Percentiles rank a stretch among this genome's conserved stretches.
These are phyloP conservation scores for Globisporangium radiosum DNA, from an alignment of 352 stramenopile genomes.

Conservation along the genomic window DNA sequence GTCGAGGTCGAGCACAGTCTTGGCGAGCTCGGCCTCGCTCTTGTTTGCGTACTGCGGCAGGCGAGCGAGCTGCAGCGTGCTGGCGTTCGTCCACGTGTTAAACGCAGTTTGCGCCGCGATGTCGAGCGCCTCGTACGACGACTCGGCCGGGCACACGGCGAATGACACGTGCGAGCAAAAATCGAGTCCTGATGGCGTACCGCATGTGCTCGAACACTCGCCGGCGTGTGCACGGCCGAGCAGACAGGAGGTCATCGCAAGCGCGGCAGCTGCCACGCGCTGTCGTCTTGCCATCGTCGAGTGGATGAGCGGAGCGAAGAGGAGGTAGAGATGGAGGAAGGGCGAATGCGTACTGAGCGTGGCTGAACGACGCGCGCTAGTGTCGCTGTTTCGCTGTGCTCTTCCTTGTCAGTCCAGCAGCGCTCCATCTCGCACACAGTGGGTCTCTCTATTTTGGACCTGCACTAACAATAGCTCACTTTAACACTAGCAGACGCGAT, in stretches of 20 bases:
- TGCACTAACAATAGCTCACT: no score
- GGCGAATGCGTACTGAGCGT: not conserved
- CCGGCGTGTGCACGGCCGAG: slow-evolving; percentile 2
- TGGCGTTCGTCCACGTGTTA: slow-evolving; percentile 46
- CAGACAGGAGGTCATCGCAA: not conserved
- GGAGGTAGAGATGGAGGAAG: not conserved
- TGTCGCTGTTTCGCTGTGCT: no score
- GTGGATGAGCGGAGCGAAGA: not conserved
- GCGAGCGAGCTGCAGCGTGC: slow-evolving; percentile 21
- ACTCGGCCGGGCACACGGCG: slow-evolving; percentile 47
- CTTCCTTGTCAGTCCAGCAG: no score
- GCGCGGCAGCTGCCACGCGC: not conserved
- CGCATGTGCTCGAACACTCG: slow-evolving; percentile 68
- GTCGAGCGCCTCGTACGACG: slow-evolving; percentile 62
- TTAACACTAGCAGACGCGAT: no score
- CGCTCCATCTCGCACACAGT: no score
- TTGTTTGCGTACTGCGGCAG: slow-evolving; percentile 49
- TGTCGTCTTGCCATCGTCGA: not conserved
- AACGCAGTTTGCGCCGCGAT: slow-evolving; percentile 29
- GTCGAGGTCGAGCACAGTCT: slow-evolving; percentile 39
- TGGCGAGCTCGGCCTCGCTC: slow-evolving; percentile 25
- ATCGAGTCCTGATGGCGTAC: slow-evolving; percentile 54
- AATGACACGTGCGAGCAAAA: slow-evolving; percentile 84
- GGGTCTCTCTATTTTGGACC: no score
- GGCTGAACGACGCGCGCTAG: no score